These are phyloP conservation scores for Apocynum venetum DNA, from an alignment of 257 asterid genomes.

Conservation along the genomic window DNA sequence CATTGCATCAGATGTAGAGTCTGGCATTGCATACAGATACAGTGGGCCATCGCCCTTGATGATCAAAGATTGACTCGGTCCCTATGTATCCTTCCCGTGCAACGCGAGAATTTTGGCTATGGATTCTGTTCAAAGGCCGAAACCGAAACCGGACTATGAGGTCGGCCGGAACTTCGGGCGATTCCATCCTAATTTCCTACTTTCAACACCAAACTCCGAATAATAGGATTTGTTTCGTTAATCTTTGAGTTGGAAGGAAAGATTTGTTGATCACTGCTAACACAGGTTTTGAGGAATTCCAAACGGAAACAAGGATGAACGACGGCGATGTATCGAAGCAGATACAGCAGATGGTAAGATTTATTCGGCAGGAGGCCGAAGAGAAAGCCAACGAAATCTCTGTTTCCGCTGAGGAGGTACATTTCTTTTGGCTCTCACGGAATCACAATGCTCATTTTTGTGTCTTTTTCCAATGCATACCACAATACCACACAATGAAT, in stretches of 20 bases:
- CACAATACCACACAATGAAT: too few relatives aligned
- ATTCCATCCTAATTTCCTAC: neutral
- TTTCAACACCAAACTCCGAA: neutral
- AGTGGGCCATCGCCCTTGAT: too few relatives aligned
- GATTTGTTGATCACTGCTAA: neutral
- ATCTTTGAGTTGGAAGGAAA: neutral
- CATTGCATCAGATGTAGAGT: too few relatives aligned
- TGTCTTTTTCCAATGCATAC: too few relatives aligned
- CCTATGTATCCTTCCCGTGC: neutral
- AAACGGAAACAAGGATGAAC: neutral
- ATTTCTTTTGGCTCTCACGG: too few relatives aligned
- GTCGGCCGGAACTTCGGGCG: neutral
- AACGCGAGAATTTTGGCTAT: neutral
- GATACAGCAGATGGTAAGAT: constrained; percentile 58
- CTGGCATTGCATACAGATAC: too few relatives aligned
- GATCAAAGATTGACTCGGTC: neutral
- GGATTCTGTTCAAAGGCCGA: neutral
- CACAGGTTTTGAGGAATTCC: neutral
- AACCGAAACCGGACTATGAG: neutral
- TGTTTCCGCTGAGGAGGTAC: constrained; percentile 51
- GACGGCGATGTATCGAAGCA: constrained; percentile 33
- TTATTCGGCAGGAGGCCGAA: constrained; percentile 59
- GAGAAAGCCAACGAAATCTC: constrained; percentile 58
- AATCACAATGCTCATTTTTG: too few relatives aligned
- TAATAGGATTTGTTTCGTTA: neutral